These are phyloP conservation scores for Adiantum capillusveneris DNA, from an alignment of 75 land plant species.

Conservation along the genomic window DNA sequence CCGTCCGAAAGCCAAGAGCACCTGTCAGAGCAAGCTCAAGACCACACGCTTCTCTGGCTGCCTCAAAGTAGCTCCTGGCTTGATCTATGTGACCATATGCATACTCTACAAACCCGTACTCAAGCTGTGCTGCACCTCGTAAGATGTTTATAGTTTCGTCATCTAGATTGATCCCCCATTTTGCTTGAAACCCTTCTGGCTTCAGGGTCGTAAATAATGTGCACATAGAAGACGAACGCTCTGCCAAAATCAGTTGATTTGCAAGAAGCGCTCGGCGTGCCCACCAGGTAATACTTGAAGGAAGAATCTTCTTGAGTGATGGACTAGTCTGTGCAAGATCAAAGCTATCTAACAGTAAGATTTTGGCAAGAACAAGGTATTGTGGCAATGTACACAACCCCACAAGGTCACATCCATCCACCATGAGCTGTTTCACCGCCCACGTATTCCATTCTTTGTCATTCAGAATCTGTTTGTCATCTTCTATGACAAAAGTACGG, in stretches of 20 bases:
- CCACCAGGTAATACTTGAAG: constrained; percentile 49
- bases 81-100: constrained; percentile 53
- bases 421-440: constrained; percentile 61
- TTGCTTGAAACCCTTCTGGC: constrained; percentile 31
- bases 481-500: neutral
- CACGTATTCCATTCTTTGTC: constrained; percentile 55
- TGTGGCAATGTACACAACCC: constrained; percentile 55
- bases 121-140: constrained; percentile 45
- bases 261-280: constrained; percentile 34
- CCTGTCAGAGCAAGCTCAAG: constrained; percentile 67
- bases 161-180: constrained; percentile 42
- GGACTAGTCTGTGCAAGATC: neutral
- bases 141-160: constrained; percentile 37
- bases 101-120: constrained; percentile 60
- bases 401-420: constrained; percentile 62
- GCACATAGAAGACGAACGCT: constrained; percentile 63
- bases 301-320: neutral
- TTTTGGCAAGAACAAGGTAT: constrained; percentile 71
- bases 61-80: constrained; percentile 44
- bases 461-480: neutral
- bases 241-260: constrained; percentile 72
- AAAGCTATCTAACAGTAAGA: constrained; percentile 36
- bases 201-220: constrained; percentile 32
- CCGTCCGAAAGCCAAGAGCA: constrained; percentile 66
- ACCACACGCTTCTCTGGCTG: constrained; percentile 59